Conservation (phyloP, 495 filamentous ascomycete genomes). For the Coniosporium apollinis region DNA sequence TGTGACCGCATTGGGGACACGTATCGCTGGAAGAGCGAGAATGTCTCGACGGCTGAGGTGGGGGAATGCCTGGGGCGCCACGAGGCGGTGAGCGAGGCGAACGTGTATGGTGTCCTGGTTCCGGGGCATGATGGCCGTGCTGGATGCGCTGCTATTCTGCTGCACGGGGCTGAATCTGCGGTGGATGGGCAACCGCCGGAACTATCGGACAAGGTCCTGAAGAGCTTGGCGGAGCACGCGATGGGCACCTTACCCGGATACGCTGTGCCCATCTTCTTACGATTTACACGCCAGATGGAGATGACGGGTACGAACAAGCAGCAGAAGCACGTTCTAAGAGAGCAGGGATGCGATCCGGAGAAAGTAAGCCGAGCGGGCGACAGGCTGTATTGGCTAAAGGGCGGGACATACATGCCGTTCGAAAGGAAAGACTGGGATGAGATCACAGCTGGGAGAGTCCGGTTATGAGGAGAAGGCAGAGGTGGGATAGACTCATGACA, state of each 20-base stretch:
- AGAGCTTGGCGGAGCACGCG: conserved; percentile 15
- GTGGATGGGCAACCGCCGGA: too few relatives aligned
- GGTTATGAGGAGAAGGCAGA: conserved; percentile 5
- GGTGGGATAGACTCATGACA: too few relatives aligned
- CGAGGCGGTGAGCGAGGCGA: conserved; percentile 54
- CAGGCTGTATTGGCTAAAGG: conserved; percentile 12
- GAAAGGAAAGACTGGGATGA: conserved; percentile 9
- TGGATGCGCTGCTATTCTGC: conserved; percentile 22
- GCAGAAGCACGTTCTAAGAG: conserved; percentile 13
- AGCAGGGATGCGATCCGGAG: conserved; percentile 12
- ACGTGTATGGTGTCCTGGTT: conserved; percentile 60
- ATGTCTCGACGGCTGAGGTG: conserved; percentile 67
- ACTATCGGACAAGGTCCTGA: too few relatives aligned
- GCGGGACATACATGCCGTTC: conserved; percentile 11
- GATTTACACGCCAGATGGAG: conserved; percentile 9
- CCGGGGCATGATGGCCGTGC: conserved; percentile 32
- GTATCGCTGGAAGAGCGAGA: conserved; percentile 73
- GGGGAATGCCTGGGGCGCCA: conserved; percentile 47
- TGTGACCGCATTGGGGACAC: conserved; percentile 62
- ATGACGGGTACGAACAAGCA: conserved; percentile 17
- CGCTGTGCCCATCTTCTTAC: conserved; percentile 17
- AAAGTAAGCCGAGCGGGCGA: conserved; percentile 6
- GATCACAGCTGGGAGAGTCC: conserved; percentile 8
- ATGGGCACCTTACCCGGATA: conserved; percentile 15
- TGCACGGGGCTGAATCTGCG: conserved; percentile 1